Conservation (phyloP, 371 early-diverging fungal species). For the Lichtheimia corymbifera region DNA sequence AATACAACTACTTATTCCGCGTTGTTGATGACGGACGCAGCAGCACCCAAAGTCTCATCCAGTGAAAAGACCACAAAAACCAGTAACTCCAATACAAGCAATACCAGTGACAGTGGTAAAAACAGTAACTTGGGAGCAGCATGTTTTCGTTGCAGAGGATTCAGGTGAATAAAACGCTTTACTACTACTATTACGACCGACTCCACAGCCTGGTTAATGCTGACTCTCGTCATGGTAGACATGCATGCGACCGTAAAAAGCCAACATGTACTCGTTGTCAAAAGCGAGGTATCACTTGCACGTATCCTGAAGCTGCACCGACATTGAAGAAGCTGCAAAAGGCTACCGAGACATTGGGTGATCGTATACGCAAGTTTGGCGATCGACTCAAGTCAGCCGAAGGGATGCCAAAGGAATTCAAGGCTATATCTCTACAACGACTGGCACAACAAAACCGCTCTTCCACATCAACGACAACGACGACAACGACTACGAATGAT, state of each 20-base stretch:
- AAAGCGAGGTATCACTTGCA: conserved; percentile 42
- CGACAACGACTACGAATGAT: not conserved
- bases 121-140: conserved; percentile 38
- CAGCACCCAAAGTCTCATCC: conserved; percentile 8
- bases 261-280: conserved; percentile 49
- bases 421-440: conserved; percentile 26
- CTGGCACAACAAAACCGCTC: conserved; percentile 13
- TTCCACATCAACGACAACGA: not conserved
- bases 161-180: conserved; percentile 27
- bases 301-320: conserved; percentile 53
- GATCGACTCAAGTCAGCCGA: conserved; percentile 42
- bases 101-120: not conserved
- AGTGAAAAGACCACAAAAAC: not conserved
- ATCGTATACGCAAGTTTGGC: conserved; percentile 47
- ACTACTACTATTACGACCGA: not conserved
- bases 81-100: not conserved
- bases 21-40: too few relatives aligned
- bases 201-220: not conserved
- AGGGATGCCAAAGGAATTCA: conserved; percentile 21
- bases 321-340: conserved; percentile 51
- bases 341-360: conserved; percentile 47
- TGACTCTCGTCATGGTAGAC: conserved; percentile 19
- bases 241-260: conserved; percentile 50
- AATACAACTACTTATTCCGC: too few relatives aligned
- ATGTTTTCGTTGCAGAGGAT: conserved; percentile 52